Evolutionary conservation across 306 rosid genomes (phyloP), one percentile per base, ranked within the genome.

Genomic region (Ormosia emarginata): DNA sequence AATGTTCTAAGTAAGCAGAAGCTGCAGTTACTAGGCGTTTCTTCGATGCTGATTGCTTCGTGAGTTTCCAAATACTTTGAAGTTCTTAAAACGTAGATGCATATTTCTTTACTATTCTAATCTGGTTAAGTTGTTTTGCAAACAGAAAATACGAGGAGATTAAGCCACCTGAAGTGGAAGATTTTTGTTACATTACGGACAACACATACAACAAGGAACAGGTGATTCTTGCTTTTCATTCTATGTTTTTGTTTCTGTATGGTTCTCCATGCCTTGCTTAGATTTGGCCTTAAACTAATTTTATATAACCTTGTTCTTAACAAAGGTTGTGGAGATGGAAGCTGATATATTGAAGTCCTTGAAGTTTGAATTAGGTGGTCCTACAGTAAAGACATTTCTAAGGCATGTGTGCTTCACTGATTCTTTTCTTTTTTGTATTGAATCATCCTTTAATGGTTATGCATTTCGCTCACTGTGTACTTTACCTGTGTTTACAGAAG

Each of bases 81-180:
- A n/a, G 7, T 43, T n/a, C 29, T 70, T 61, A 18, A 8, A 49
- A 8, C 50, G 2, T 68, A 3, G 30, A 15, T 68, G 2, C 6
- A 3, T 2, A 14, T 67, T 17, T 36, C 0, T 71, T 32, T 2
- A 4, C 52, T 15, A 10, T 30, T 34, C 37, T 49, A 4, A 56
- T 24, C 1, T n/a, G 34, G 8, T 50, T 12, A 2, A 3, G 5
- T 78, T 67, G 1, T 8, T 17, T 52, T 84, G 78, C 1, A 1
- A 50, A 59, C 61, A 95, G 99, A 37, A 95, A 95, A 71, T 95
- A 95, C 18, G 99, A 93, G 83, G 98, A 93, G 90, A 93, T 93
- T 55, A 93, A 85, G 56, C 94, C 98, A 67, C 99, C 92, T 14
- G 90, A 89, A 12, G 91, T 88, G 30, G 96, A 95, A 84, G 94